Base-by-base conservation (phyloP, 2,329 filamentous ascomycete species). In the Neofusicoccum cordaticola region DNA sequence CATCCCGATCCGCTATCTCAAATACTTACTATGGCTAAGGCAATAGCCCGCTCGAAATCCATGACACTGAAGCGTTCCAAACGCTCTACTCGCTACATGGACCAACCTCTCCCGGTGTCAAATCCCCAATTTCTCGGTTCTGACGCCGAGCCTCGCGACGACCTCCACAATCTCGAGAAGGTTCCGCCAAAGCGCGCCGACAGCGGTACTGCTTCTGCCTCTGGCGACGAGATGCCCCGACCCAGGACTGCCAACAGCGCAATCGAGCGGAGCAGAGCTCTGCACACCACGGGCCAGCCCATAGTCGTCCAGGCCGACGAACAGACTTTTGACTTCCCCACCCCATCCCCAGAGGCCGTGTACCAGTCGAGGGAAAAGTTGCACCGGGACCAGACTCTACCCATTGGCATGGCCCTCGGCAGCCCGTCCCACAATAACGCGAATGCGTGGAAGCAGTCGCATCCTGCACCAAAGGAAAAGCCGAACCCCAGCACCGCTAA, bases 361-460 rank as follows among this genome's bases (percentile, higher is more conserved):
- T 68, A 76, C 31, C 72, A 74, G 52, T 69, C 74, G 57, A 69
- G 72, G 9, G 71, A 77, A 56, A 66, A 70, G 53, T 63, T 60
- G 2, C 44, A 67, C 44, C 72, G 71, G 44, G 70, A 70, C 56
- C 31, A 13, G 13, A 65, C 45, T 13, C 70, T 71, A 47, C 67
- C 73, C 41, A 79, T 79, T 67, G 77, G 77, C 5, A 75, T 79
- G 53, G 77, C 77, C 35, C 65, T 79, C 31, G 77, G 76, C 27
- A 78, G 76, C 67, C 76, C 76, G 17, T 60, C 75, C 74, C 41
- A 70, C 69, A 65, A 69, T 67, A 35, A 71, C 71, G 56, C 75
- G 71, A 73, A 64, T 45, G 65, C 69, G 17, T 64, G 66, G 34
- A 66, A 65, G 39, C 66, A 66, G 19, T 41, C 67, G 67, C 47